phyloP scores from a whole-genome alignment of 1,284 basidiomycete genomes.

The Paramarasmius palmivorus region DNA sequence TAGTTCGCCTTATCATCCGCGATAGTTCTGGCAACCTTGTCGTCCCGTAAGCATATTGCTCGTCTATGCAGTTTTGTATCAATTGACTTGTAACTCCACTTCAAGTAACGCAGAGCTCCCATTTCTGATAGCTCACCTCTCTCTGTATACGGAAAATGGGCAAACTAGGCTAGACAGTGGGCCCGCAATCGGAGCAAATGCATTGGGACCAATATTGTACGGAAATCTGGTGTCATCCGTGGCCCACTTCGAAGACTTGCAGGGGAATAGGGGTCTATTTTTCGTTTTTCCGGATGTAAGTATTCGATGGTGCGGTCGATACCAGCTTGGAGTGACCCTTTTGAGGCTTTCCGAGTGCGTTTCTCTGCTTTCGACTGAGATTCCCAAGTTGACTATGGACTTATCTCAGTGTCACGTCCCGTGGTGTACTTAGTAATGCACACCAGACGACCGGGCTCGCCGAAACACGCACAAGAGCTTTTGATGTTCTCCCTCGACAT shows the following conservation, averaged over 20 bases:
- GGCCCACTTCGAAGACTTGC: constrained; percentile 73
- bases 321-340: constrained; percentile 73
- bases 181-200: constrained; percentile 44
- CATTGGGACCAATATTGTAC: constrained; percentile 67
- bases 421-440: constrained; percentile 46
- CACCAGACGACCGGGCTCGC: constrained; percentile 64
- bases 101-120: constrained; percentile 76
- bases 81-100: constrained; percentile 23
- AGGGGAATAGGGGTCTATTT: constrained; percentile 77
- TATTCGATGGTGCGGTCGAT: constrained; percentile 75
- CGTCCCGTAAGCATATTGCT: constrained; percentile 57
- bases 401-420: constrained; percentile 48
- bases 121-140: constrained; percentile 80
- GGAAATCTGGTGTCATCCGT: constrained; percentile 84
- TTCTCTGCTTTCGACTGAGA: constrained; percentile 5
- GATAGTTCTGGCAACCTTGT: constrained; percentile 67
- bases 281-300: constrained; percentile 91
- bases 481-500: constrained; percentile 72
- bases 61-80: constrained; percentile 15
- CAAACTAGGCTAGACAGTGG: constrained; percentile 56
- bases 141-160: constrained; percentile 67
- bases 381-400: constrained; percentile 22
- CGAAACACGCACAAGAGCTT: constrained; percentile 65
- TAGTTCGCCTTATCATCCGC: constrained; percentile 75
- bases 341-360: constrained; percentile 79